phyloP scores from a whole-genome alignment of 2,329 filamentous ascomycete genomes.

The Davidsoniella virescens region DNA sequence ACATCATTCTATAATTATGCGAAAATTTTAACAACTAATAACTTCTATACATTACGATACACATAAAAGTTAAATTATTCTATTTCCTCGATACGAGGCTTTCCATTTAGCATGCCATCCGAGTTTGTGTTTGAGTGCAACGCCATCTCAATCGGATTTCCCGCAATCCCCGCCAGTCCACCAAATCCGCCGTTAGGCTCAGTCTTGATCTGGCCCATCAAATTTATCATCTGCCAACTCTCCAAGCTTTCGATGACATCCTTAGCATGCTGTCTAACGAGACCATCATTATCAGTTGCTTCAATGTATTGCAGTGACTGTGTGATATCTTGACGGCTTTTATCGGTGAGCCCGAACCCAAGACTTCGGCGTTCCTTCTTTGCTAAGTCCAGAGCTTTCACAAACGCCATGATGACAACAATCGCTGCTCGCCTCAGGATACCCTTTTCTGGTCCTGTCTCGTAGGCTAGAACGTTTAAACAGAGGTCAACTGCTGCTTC shows the following conservation, averaged over 20 bases:
- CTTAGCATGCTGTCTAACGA: constrained; percentile 50
- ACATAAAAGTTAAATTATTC: constrained; percentile 26
- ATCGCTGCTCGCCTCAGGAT: constrained; percentile 54
- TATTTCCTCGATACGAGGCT: constrained; percentile 42
- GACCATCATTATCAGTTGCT: constrained; percentile 47
- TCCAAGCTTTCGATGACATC: constrained; percentile 52
- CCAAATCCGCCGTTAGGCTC: constrained; percentile 22
- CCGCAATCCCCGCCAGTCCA: constrained; percentile 16
- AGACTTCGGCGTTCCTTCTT: constrained; percentile 29
- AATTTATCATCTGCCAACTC: constrained; percentile 38
- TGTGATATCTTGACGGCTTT: constrained; percentile 44
- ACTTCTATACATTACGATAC: background rate
- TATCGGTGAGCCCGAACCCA: constrained; percentile 36
- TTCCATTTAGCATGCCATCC: background rate
- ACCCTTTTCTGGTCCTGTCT: constrained; percentile 40
- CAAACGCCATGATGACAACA: constrained; percentile 43
- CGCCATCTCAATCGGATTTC: constrained; percentile 15
- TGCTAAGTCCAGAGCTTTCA: constrained; percentile 41
- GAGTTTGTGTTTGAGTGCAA: constrained; percentile 9
- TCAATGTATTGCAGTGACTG: constrained; percentile 47
- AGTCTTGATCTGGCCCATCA: constrained; percentile 25
- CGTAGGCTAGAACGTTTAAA: constrained; percentile 45
- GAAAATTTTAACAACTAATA: too few species aligned
- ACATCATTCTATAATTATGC: too few species aligned
- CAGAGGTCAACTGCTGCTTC: constrained; percentile 45